Conservation (phyloP, 2,329 filamentous ascomycete species). For the Monosporascus sp. region DNA sequence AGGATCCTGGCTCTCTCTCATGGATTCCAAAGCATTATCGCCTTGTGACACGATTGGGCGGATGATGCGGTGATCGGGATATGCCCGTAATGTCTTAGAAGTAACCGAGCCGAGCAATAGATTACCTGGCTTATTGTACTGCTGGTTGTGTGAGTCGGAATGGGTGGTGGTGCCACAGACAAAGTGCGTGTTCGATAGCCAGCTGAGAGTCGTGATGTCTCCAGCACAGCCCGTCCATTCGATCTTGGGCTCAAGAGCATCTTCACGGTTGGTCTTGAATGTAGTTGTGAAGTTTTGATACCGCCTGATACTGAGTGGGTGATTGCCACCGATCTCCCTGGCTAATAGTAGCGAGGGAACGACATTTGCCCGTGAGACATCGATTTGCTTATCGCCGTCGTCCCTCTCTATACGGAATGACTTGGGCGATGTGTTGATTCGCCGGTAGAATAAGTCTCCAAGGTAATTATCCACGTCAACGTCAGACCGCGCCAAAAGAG, state of each 20-base stretch:
- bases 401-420: slow-evolving; percentile 28
- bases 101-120: slow-evolving; percentile 48
- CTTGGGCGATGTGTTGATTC: slow-evolving; percentile 10
- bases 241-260: slow-evolving; percentile 42
- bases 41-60: slow-evolving; percentile 47
- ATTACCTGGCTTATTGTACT: slow-evolving; percentile 62
- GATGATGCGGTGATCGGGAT: slow-evolving; percentile 51
- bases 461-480: slow-evolving; percentile 33
- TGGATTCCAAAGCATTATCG: slow-evolving; percentile 50
- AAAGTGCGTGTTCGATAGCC: slow-evolving; percentile 49
- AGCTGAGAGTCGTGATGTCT: slow-evolving; percentile 53
- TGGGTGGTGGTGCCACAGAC: slow-evolving; percentile 59
- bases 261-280: slow-evolving; percentile 42
- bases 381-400: slow-evolving; percentile 21
- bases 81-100: slow-evolving; percentile 40
- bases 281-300: slow-evolving; percentile 41
- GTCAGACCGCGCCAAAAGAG: slow-evolving; percentile 19
- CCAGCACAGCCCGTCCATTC: slow-evolving; percentile 59
- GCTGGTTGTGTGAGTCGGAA: slow-evolving; percentile 57
- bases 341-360: slow-evolving; percentile 40
- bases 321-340: slow-evolving; percentile 43
- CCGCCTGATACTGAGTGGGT: slow-evolving; percentile 34
- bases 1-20: slow-evolving; percentile 53
- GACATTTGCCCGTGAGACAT: slow-evolving; percentile 22
- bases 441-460: slow-evolving; percentile 26